Percentiles rank a stretch among this genome's conserved stretches.
These are phyloP conservation scores for Tricholoma terreum DNA, from an alignment of 768 basidiomycete species.

Conservation along the genomic window DNA sequence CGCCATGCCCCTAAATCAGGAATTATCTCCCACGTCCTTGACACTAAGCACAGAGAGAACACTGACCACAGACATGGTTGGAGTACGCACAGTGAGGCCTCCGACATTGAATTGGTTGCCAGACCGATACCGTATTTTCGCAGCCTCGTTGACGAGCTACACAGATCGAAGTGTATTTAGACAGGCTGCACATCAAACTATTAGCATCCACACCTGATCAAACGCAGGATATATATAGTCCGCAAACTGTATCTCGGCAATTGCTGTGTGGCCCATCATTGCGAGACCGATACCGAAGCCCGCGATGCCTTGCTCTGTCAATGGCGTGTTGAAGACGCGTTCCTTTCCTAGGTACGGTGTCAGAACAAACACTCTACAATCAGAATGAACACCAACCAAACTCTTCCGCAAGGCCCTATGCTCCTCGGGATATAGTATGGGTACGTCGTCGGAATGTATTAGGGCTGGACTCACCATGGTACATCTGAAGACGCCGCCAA, in stretches of 20 bases:
- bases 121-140: slow-evolving; percentile 88
- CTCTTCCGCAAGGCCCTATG: slow-evolving; percentile 87
- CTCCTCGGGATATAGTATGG: background rate
- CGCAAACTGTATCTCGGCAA: slow-evolving; percentile 90
- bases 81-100: slow-evolving; percentile 76
- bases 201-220: slow-evolving; percentile 60
- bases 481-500: slow-evolving; percentile 93
- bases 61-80: slow-evolving; percentile 84
- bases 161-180: background rate
- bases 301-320: slow-evolving; percentile 92
- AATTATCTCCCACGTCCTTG: background rate
- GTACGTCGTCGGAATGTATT: background rate
- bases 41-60: slow-evolving; percentile 14
- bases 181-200: background rate
- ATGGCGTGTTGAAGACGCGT: slow-evolving; percentile 92
- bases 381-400: slow-evolving; percentile 56
- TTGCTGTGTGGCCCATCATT: slow-evolving; percentile 90
- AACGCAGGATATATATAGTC: slow-evolving; percentile 95
- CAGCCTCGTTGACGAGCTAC: slow-evolving; percentile 92
- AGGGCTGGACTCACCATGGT: slow-evolving; percentile 62
- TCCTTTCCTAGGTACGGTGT: slow-evolving; percentile 59
- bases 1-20: slow-evolving; percentile 64
- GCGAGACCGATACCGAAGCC: slow-evolving; percentile 93
- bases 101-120: slow-evolving; percentile 84
- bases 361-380: background rate